Base-by-base conservation (phyloP, 163 green algal species). In the Scenedesmus sp. region DNA sequence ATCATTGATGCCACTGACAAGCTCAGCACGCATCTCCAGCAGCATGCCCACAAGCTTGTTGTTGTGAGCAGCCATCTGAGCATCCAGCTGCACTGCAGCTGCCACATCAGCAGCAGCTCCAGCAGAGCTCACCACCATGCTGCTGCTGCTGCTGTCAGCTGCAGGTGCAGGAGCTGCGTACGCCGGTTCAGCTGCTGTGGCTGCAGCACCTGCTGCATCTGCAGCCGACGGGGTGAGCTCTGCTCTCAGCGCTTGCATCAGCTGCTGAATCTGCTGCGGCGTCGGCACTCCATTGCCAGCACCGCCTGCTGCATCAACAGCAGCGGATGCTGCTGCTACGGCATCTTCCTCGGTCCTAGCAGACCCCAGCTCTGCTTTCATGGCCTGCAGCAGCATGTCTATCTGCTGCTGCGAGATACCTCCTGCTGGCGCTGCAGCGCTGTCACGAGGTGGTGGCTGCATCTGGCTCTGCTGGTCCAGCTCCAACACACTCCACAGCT, bases 371-470 rank as follows among this genome's bases (percentile, higher is more conserved):
- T 79, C 70, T 13, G 70, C 23, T 52, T 79, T 79, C 70, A 79
- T 79, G 23, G 52, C 70, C 13, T 79, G 70, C 70, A 79, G 70
- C 70, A 79, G 70, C 23, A 79, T 5, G 70, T 79, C 70, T 16
- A 79, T 52, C 77, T 85, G 77, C 77, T 85, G 77, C 77, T 85
- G 77, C 12, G 52, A 59, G 34, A 85, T 15, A 85, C 77, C 77
- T 85, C 77, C 77, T 85, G 77, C 56, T 73, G 77, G 5, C 56
- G 55, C 82, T 55, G 76, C 34, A 60, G 23, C 1, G 12, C 5
- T n/a, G 12, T 52, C 23, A 3, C 70, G 70, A 15, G 70, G 70
- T 23, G 70, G 70, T 6, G 70, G 70, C 20, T 89, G 60, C 26
- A 18, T 84, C 76, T 87, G 55, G 18, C 82, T 87, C 23, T 66